Percentiles rank a stretch among this genome's conserved stretches.
Conservation (phyloP, 2,329 filamentous ascomycete genomes). For the Phialemonium atrogriseum region DNA sequence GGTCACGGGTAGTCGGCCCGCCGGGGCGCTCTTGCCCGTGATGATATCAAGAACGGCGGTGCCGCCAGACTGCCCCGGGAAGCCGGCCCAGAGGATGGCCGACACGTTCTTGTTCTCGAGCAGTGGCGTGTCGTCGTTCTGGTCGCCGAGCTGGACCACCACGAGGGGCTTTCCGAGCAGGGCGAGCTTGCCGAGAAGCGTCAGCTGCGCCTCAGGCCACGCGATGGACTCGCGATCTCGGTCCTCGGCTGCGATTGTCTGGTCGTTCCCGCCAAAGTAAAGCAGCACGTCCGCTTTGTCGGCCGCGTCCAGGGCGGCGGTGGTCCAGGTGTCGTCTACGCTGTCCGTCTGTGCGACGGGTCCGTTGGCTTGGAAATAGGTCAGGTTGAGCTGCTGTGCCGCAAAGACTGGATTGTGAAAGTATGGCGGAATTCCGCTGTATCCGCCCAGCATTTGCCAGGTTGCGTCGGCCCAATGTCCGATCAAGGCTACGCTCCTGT, state of each 20-base stretch:
- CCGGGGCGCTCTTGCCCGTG: conserved; percentile 38
- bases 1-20: conserved; percentile 45
- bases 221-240: conserved; percentile 39
- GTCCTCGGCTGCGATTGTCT: conserved; percentile 40
- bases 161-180: conserved; percentile 36
- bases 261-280: conserved; percentile 47
- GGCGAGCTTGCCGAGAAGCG: conserved; percentile 37
- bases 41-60: conserved; percentile 44
- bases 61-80: conserved; percentile 51
- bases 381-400: conserved; percentile 33
- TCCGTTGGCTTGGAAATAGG: conserved; percentile 32
- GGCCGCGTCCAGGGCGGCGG: conserved; percentile 28
- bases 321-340: conserved; percentile 21
- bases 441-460: conserved; percentile 48
- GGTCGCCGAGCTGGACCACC: conserved; percentile 41
- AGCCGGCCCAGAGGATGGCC: conserved; percentile 48
- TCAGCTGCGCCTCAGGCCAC: conserved; percentile 44
- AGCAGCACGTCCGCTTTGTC: conserved; percentile 41
- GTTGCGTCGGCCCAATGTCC: conserved; percentile 51
- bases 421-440: conserved; percentile 46
- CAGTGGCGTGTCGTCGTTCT: conserved; percentile 41
- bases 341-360: conserved; percentile 15
- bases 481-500: conserved; percentile 42
- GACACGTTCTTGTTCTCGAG: conserved; percentile 36
- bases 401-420: conserved; percentile 44